A percentile compares a stretch with the other conserved stretches of the same genome.
phyloP scores from a whole-genome alignment of 1,284 basidiomycete species.

The Xerocomus nothofagi region DNA sequence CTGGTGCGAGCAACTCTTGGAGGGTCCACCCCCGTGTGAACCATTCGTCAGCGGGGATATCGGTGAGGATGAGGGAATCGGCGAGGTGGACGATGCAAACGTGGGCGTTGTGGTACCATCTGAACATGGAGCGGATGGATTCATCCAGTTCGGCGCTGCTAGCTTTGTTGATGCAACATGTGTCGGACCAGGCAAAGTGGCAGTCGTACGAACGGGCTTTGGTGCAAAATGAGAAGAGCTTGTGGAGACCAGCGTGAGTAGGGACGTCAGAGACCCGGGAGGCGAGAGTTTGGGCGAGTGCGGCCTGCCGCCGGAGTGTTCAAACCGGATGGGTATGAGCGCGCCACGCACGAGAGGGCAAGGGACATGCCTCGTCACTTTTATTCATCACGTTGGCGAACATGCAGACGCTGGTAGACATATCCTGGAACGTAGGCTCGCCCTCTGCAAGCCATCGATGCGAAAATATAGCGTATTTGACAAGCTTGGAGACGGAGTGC shows the following conservation, averaged over 20 bases:
- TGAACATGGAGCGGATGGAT: slow-evolving; percentile 26
- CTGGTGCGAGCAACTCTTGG: slow-evolving; percentile 24
- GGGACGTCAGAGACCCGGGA: not conserved
- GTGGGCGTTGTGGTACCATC: slow-evolving; percentile 19
- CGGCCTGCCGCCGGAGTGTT: not conserved
- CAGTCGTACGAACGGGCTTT: slow-evolving; percentile 14
- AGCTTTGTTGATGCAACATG: slow-evolving; percentile 26
- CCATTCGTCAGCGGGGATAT: slow-evolving; percentile 22
- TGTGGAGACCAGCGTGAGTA: slow-evolving; percentile 2
- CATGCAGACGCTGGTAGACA: not conserved
- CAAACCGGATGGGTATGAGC: not conserved
- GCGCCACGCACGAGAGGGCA: not conserved
- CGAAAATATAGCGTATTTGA: slow-evolving; percentile 13
- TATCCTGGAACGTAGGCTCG: slow-evolving; percentile 10
- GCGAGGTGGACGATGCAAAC: slow-evolving; percentile 23
- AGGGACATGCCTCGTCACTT: slow-evolving; percentile 7
- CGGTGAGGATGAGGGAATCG: slow-evolving; percentile 6
- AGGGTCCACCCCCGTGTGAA: slow-evolving; percentile 24
- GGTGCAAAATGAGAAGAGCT: slow-evolving; percentile 9
- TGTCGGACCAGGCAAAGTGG: slow-evolving; percentile 23
- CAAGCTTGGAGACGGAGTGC: slow-evolving; percentile 6
- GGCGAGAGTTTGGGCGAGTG: slow-evolving; percentile 1
- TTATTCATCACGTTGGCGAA: slow-evolving; percentile 1
- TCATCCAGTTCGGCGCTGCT: slow-evolving; percentile 28
- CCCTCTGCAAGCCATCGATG: slow-evolving; percentile 12